Evolutionary conservation across 2,329 filamentous ascomycete species (phyloP), one percentile per base, ranked within the genome.

Genomic region (Curvularia sp.): DNA sequence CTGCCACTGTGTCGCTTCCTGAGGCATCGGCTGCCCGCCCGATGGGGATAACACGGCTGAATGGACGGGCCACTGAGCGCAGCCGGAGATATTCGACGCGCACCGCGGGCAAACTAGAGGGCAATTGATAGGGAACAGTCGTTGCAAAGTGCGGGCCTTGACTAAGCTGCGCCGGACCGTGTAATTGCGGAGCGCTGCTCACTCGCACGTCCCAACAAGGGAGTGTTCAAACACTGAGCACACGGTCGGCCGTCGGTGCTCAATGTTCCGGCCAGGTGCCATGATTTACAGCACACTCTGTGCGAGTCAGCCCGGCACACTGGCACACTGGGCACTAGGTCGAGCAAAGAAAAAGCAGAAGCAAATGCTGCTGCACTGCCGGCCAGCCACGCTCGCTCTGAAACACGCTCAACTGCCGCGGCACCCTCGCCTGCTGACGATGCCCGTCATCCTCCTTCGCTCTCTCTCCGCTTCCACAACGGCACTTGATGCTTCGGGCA

Each of bases 31-130:
- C 70, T 69, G 68, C 63, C 63, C 57, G 66, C 68, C 71, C 71
- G 74, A 77, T 76, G 71, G 71, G 70, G 66, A 74, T 68, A 66
- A 67, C 68, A 73, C 72, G 73, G 72, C 71, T 72, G 68, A 74
- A 73, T 68, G 48, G 13, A 30, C n/a, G 49, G 57, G 61, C 74
- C 74, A 76, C 54, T 76, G 65, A 72, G 46, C 34, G 64, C 42
- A 30, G 45, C 55, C 74, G 74, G 74, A 76, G 69, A 71, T 68
- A 68, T 70, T 70, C 63, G 54, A 63, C 53, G 63, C 62, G 53
- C 61, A 64, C 61, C 57, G 61, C 67, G 30, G 57, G 54, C 59
- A 66, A 59, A 64, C 64, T 63, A 64, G 19, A 56, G 56, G n/a
- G 59, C 18, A 45, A 55, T 63, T 68, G 68, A 69, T 69, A 71